These are phyloP conservation scores for Dichotomocladium elegans DNA, from an alignment of 371 early-diverging fungal genomes.

Conservation along the genomic window DNA sequence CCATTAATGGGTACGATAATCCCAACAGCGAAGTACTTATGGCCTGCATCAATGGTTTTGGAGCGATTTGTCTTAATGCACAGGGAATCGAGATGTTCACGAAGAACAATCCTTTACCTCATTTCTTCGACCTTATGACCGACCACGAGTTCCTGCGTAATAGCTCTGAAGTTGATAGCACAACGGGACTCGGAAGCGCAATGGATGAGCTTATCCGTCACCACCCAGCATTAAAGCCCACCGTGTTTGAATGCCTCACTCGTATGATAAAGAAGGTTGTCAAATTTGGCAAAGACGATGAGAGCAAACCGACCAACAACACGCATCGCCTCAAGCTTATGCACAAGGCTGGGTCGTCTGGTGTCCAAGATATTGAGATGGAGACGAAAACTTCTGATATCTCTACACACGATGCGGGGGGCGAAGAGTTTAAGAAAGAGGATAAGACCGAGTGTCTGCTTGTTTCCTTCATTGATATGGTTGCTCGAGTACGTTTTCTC, in stretches of 20 bases:
- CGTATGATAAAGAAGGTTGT: conserved; percentile 56
- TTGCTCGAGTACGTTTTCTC: conserved; percentile 27
- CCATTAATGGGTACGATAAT: conserved; percentile 60
- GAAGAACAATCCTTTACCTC: conserved; percentile 63
- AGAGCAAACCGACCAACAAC: conserved; percentile 44
- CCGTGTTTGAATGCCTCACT: conserved; percentile 69
- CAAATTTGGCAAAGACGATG: conserved; percentile 39
- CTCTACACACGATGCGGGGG: neutral
- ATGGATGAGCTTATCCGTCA: conserved; percentile 96
- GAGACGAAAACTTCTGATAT: neutral
- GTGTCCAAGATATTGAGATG: conserved; percentile 29
- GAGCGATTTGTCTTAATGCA: conserved; percentile 91
- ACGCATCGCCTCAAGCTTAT: conserved; percentile 28
- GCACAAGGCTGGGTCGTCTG: conserved; percentile 17
- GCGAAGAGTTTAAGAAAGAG: conserved; percentile 36
- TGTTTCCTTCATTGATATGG: conserved; percentile 37
- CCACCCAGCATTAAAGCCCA: conserved; percentile 78
- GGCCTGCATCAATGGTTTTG: conserved; percentile 90
- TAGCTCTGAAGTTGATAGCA: conserved; percentile 79
- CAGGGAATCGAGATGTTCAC: conserved; percentile 82
- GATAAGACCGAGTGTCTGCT: conserved; percentile 51
- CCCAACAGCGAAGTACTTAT: conserved; percentile 73
- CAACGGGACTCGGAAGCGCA: conserved; percentile 75
- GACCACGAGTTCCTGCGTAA: conserved; percentile 70
- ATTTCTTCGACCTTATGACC: conserved; percentile 77